Conservation (phyloP, 106 monocot genomes). For the Chionographis japonica region DNA sequence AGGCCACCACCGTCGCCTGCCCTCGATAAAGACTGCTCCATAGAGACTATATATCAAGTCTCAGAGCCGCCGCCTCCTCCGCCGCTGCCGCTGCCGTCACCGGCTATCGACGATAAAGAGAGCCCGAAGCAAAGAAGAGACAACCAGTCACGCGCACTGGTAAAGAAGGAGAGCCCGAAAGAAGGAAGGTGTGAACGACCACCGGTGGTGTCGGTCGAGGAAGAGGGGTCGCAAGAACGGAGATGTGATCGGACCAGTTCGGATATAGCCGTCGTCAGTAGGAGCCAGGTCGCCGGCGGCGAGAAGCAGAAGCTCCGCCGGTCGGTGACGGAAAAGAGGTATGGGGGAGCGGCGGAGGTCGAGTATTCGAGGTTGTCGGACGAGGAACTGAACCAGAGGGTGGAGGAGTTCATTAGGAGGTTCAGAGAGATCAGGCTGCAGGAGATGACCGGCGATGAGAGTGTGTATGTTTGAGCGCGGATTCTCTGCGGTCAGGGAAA, state of each 20-base stretch:
- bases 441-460: not conserved
- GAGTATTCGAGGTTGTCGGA: conserved; percentile 50
- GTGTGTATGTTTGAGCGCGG: no score
- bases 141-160: not conserved
- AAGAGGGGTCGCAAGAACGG: not conserved
- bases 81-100: not conserved
- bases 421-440: conserved; percentile 54
- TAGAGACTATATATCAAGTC: not conserved
- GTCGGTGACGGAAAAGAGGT: conserved; percentile 22
- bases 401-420: conserved; percentile 74
- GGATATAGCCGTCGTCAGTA: not conserved
- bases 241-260: conserved; percentile 5
- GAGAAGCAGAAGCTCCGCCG: not conserved
- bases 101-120: not conserved
- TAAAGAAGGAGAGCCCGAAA: not conserved
- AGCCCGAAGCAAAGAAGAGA: not conserved
- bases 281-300: not conserved
- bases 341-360: conserved; percentile 8
- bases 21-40: not conserved
- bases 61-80: not conserved
- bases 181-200: not conserved
- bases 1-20: not conserved
- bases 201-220: not conserved
- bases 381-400: conserved; percentile 70
- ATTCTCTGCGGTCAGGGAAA: no score